Conservation (phyloP, 768 basidiomycete species). For the Scleroderma citrinum region DNA sequence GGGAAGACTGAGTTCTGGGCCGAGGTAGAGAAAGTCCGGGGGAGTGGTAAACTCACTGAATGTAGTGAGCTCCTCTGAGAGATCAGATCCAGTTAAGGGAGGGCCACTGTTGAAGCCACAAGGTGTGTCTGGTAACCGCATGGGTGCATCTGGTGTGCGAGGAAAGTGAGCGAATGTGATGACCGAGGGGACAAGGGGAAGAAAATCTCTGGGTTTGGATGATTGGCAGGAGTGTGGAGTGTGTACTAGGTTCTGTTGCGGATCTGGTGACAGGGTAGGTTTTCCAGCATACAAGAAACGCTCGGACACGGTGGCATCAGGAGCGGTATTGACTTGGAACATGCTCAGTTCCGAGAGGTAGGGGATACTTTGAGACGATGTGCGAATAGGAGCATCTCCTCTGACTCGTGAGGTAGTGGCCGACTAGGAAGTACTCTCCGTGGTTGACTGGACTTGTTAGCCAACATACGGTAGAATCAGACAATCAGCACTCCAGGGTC, state of each 20-base stretch:
- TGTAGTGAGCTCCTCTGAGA: constrained; percentile 45
- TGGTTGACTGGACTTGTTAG: too few species aligned
- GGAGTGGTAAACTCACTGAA: constrained; percentile 90
- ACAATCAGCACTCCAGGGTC: too few species aligned
- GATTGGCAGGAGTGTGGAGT: constrained; percentile 57
- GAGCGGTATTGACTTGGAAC: constrained; percentile 62
- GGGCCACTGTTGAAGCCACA: constrained; percentile 43
- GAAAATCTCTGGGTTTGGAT: constrained; percentile 33
- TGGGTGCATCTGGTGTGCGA: constrained; percentile 30
- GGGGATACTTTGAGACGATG: too few species aligned
- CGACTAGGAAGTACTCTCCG: too few species aligned
- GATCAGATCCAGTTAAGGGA: constrained; percentile 12
- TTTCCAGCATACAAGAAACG: too few species aligned
- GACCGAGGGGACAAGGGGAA: constrained; percentile 27
- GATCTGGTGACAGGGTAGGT: constrained; percentile 54
- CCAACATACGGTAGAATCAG: too few species aligned
- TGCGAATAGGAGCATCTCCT: too few species aligned
- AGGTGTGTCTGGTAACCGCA: constrained; percentile 51
- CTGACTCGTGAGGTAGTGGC: too few species aligned
- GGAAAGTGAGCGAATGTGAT: constrained; percentile 27
- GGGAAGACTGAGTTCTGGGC: constrained; percentile 72
- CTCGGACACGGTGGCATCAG: too few species aligned
- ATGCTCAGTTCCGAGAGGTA: too few species aligned
- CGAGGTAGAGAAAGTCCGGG: constrained; percentile 85
- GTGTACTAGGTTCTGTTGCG: constrained; percentile 53